Evolutionary conservation across 257 asterid genomes (phyloP).

Genomic region (Marsdenia floribunda): DNA sequence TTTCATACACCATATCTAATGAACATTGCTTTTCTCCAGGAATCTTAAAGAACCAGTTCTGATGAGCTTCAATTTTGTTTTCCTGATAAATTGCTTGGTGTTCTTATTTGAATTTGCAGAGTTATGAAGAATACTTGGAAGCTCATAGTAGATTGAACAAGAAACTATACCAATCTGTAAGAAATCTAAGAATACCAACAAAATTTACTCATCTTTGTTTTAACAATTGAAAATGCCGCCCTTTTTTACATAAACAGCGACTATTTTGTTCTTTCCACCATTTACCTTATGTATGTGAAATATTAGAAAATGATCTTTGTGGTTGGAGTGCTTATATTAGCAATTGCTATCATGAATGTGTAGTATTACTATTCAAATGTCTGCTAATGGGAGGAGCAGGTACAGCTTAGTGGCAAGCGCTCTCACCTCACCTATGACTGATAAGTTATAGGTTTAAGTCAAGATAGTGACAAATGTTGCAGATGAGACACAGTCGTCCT

Average conservation of each 20-base stretch:
- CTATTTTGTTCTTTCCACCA: background rate
- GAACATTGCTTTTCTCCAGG: background rate
- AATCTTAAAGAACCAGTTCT: background rate
- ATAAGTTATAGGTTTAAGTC: too few species aligned
- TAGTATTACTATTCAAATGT: background rate
- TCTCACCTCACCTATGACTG: too few species aligned
- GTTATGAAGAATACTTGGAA: conserved; percentile 91
- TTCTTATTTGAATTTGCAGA: conserved; percentile 46
- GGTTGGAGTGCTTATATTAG: background rate
- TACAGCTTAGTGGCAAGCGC: too few species aligned
- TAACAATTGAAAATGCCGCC: background rate
- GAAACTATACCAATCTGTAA: conserved; percentile 51
- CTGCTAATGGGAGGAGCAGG: background rate
- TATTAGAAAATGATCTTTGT: background rate
- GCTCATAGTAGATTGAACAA: conserved; percentile 58
- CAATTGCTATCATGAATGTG: background rate
- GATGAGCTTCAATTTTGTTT: conserved; percentile 9
- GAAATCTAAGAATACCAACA: conserved; percentile 24
- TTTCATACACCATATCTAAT: background rate
- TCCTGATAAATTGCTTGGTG: conserved; percentile 25
- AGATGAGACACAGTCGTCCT: too few species aligned
- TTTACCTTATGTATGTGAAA: background rate
- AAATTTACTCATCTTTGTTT: background rate
- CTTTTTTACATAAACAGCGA: background rate
- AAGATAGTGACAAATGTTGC: too few species aligned